Evolutionary conservation across 371 early-diverging fungal genomes (phyloP), one percentile per base, ranked within the genome.

Genomic region (Umbelopsis sp.): DNA sequence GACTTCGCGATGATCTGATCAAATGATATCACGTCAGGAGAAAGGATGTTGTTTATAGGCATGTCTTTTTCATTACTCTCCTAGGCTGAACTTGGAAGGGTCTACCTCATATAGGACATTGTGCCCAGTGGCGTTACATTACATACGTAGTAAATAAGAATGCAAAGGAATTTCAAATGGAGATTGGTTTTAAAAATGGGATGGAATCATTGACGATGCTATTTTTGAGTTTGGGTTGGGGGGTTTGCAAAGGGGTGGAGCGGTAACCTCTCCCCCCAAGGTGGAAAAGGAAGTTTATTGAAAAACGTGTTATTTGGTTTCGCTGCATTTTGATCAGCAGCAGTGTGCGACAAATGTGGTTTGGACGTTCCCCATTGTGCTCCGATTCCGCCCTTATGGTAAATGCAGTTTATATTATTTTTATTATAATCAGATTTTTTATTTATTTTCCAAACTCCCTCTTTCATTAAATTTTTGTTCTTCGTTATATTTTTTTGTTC

Each of bases 341-440:
- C 7, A 35, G 57, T 57, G 57, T 35, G n/a, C 57, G 10, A 57
- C 57, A 57, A 57, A 57, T 57, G 57, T 35, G 57, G 57, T 57
- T 57, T 57, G 57, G 57, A 57, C 57, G 29, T 57, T 41, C 12
- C 41, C 57, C 57, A 57, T 57, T 57, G 57, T 57, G 57, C 57
- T 57, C 57, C 57, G 57, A 57, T 57, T 57, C 57, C 35, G 35
- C 57, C 57, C 35, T 20, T 41, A 41, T 41, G 41, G 41, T 41
- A 41, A 41, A 41, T 41, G 41, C 41, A 41, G 41, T 41, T 41
- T 57, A 29, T 46, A 46, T 46, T 25, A 24, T 46, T 48, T 29
- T 29, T 57, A 18, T 57, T 51, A 25, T 51, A 51, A 51, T 51
- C 29, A 41, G 41, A 51, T 51, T 51, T 51, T 51, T 51, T 29